These are phyloP conservation scores for Phytopythium helicoides DNA, from an alignment of 352 stramenopile genomes.

Conservation along the genomic window DNA sequence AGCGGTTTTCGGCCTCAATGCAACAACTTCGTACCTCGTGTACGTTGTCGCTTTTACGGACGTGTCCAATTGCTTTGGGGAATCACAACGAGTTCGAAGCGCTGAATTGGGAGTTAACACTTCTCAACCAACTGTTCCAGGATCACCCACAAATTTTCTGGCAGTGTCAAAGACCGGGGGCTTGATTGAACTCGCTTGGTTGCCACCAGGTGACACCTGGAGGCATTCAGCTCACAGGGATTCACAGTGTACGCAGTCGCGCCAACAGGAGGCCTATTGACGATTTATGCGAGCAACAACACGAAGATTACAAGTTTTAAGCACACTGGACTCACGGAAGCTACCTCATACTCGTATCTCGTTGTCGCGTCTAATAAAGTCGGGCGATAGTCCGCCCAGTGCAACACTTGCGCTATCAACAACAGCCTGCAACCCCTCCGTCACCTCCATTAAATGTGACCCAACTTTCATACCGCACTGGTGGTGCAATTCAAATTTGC, in stretches of 20 bases:
- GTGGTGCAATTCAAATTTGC: conserved; percentile 50
- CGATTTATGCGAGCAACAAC: conserved; percentile 23
- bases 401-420: conserved; percentile 29
- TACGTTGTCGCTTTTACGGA: conserved; percentile 35
- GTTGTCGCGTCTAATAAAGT: conserved; percentile 34
- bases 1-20: conserved; percentile 26
- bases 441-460: conserved; percentile 43
- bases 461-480: conserved; percentile 39
- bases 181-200: conserved; percentile 33
- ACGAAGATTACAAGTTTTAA: conserved; percentile 23
- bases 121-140: conserved; percentile 15
- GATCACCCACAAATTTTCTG: conserved; percentile 18
- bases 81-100: conserved; percentile 19
- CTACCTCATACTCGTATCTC: conserved; percentile 46
- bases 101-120: conserved; percentile 9
- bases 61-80: conserved; percentile 35
- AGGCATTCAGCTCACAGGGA: conserved; percentile 23
- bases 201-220: conserved; percentile 26
- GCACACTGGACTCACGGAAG: conserved; percentile 46
- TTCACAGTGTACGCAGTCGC: conserved; percentile 27
- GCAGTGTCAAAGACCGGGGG: conserved; percentile 28
- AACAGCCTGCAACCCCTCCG: conserved; percentile 31
- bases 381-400: conserved; percentile 39
- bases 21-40: conserved; percentile 25
- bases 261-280: conserved; percentile 3